A percentile compares a stretch with the other conserved stretches of the same genome.
Evolutionary conservation across 192 early-diverging fungal species (phyloP).

Genomic region (Funneliformis mosseae): DNA sequence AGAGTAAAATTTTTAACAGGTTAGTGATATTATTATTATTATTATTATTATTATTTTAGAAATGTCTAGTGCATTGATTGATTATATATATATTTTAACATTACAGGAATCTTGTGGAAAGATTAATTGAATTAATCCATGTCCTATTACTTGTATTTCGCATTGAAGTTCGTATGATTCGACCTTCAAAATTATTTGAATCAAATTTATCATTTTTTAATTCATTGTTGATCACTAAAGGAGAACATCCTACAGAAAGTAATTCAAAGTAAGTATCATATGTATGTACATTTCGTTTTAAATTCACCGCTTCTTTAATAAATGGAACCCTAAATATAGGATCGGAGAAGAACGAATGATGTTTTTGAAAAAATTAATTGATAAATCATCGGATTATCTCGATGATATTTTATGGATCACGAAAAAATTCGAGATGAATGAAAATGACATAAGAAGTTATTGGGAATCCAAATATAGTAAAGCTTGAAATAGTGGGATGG

Average conservation of each 20-base stretch:
- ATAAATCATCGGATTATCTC: neutral
- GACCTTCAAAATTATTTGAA: constrained; percentile 14
- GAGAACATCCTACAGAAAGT: neutral
- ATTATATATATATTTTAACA: neutral
- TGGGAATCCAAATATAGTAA: neutral
- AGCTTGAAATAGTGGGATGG: neutral
- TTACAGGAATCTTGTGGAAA: neutral
- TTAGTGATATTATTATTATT: neutral
- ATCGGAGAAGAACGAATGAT: neutral
- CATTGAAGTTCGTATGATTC: constrained; percentile 1
- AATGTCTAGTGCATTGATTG: neutral
- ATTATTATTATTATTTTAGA: neutral
- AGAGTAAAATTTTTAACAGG: neutral
- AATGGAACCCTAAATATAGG: neutral
- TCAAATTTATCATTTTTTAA: neutral
- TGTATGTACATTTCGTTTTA: no score
- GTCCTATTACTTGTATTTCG: neutral
- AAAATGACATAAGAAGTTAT: neutral
- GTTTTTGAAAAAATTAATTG: neutral
- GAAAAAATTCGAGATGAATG: neutral
- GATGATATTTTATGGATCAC: neutral
- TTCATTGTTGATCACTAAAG: neutral
- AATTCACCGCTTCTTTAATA: neutral
- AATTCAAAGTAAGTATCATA: neutral
- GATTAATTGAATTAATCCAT: neutral